Evolutionary conservation across 106 monocot species (phyloP), one percentile per base, ranked within the genome.

Genomic region (Apostasia ramifera): DNA sequence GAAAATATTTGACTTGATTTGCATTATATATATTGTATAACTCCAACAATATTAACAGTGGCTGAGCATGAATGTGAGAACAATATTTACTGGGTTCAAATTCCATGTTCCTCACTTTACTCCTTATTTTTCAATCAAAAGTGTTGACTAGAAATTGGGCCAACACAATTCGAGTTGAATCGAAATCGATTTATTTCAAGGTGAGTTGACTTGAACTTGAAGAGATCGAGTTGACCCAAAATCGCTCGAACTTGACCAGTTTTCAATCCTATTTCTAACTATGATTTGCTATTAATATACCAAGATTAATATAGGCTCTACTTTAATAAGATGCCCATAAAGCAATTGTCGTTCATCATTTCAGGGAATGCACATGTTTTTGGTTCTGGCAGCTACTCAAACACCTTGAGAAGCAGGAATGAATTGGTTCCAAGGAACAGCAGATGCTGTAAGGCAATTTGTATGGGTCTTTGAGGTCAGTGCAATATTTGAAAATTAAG

Each of bases 381-480:
- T 49, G 93, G 86, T 12, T 89, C 93, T 13, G 89, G 72, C 71
- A n/a, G n/a, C n/a, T n/a, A n/a, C n/a, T n/a, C n/a, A n/a, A n/a
- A n/a, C n/a, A n/a, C n/a, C n/a, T n/a, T n/a, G n/a, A n/a, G n/a
- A n/a, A n/a, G n/a, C n/a, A 50, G 89, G 89, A 68, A 87, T 75
- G 74, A 86, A 79, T 9, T 94, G 89, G 93, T 93, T 89, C 66
- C 89, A 89, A 63, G 86, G 93, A 63, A 93, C 93, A 59, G 93
- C 93, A 48, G 93, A 93, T 78, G 93, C 89, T 64, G 89, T 93
- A n/a, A 83, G 93, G 58, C 93, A 86, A 71, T 93, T 93, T 75
- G 76, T 74, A 8, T 93, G 93, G 93, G 81, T 93, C 42, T 93
- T 93, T 80, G 93, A 93, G 93, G 93, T 93, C 14, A 45, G 41